Evolutionary conservation across 73 alveolate genomes (phyloP), one percentile per base, ranked within the genome.

Genomic region (Paramecium caudatum): DNA sequence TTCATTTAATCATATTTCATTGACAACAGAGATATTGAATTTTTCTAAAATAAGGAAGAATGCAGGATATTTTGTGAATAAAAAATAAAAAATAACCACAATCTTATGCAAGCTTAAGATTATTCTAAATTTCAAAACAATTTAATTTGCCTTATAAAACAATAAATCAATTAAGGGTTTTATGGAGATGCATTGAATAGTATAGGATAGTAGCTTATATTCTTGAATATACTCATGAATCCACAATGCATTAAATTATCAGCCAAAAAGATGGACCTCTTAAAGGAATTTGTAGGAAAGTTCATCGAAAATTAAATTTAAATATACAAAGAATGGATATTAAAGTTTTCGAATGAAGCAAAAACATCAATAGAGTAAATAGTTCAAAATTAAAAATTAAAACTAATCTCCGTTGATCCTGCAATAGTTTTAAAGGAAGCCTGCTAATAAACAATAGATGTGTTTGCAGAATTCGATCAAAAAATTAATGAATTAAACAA

Each of bases 61-160:
- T 65, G 83, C 21, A 55, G 80, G 30, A 55, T 27, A 4, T 55
- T 10, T 55, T 55, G 80, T 25, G 37, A 55, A 12, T 8, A 65
- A 36, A 33, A 9, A 13, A 32, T 65, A n/a, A 65, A 65, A 33
- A n/a, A 65, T 13, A 65, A 65, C 8, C 61, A n/a, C 6, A 33
- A 65, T n/a, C n/a, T 65, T 0, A 10, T 65, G 8, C 17, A 36
- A 65, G 17, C 5, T 33, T 15, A 65, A 9, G 83, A 65, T 65
- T 65, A 65, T 65, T 27, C 1, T 0, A 33, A 36, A 36, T 65
- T 65, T 0, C 8, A n/a, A 3, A 33, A 65, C 7, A 12, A 65
- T 32, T 3, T 36, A 6, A n/a, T 9, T 12, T 65, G 9, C 0
- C 16, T 13, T 13, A 65, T 65, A 9, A 10, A 65, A 65, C 10